Evolutionary conservation across 108 stramenopile species (phyloP).

Genomic region (Chaetoceros tenuissimus): DNA sequence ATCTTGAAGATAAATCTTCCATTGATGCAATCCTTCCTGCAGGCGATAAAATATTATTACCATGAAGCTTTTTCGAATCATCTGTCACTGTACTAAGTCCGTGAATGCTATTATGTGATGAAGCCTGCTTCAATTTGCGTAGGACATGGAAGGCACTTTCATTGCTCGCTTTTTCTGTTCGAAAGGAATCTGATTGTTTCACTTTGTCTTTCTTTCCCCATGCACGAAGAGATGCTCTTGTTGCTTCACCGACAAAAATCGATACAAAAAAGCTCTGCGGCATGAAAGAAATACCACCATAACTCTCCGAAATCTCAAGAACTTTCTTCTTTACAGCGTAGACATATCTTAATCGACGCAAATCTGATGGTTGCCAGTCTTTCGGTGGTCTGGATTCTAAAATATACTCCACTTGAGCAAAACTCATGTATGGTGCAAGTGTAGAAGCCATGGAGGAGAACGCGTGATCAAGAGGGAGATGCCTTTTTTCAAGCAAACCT

Average conservation of each 20-base stretch:
- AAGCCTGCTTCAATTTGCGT: neutral
- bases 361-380: conserved; percentile 78
- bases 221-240: conserved; percentile 56
- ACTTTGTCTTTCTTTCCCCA: neutral
- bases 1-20: conserved; percentile 15
- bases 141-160: neutral
- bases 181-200: neutral
- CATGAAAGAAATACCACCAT: conserved; percentile 81
- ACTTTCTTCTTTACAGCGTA: conserved; percentile 83
- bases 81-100: conserved; percentile 5
- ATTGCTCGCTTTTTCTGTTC: neutral
- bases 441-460: conserved; percentile 63
- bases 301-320: conserved; percentile 77
- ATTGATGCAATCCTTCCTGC: conserved; percentile 62
- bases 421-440: conserved; percentile 74
- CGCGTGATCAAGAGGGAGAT: conserved; percentile 56
- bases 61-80: conserved; percentile 19
- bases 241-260: conserved; percentile 85
- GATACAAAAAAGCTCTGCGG: conserved; percentile 87
- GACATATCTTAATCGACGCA: conserved; percentile 76
- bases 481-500: conserved; percentile 54
- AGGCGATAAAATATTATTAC: conserved; percentile 44
- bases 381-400: conserved; percentile 46
- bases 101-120: neutral
- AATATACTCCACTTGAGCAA: conserved; percentile 70